A percentile compares a stretch with the other conserved stretches of the same genome.
These are phyloP conservation scores for Cercophora scortea DNA, from an alignment of 495 filamentous ascomycete genomes.

Conservation along the genomic window DNA sequence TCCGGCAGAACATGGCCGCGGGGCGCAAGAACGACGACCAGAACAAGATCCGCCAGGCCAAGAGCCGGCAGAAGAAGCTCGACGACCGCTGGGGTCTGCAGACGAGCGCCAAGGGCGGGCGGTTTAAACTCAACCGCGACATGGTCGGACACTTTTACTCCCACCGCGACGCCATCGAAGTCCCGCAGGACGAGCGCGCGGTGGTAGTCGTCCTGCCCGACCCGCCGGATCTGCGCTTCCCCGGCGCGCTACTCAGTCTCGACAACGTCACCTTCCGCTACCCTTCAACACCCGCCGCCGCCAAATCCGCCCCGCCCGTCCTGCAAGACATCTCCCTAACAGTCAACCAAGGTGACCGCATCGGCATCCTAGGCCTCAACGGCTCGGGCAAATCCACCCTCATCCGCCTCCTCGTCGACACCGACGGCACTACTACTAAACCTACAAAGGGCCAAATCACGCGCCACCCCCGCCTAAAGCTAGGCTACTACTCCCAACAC, in stretches of 20 bases:
- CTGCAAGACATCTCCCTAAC: constrained; percentile 56
- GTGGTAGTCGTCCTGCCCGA: constrained; percentile 50
- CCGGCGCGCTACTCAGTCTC: constrained; percentile 59
- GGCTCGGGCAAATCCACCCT: constrained; percentile 70
- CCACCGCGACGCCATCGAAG: constrained; percentile 56
- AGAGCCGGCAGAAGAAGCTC: constrained; percentile 70
- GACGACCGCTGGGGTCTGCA: constrained; percentile 72
- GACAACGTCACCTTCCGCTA: constrained; percentile 61
- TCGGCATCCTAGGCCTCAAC: constrained; percentile 68
- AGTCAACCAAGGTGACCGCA: constrained; percentile 59
- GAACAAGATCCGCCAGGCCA: constrained; percentile 71
- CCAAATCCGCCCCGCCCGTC: constrained; percentile 5
- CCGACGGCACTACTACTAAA: constrained; percentile 9
- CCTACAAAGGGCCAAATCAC: constrained; percentile 48
- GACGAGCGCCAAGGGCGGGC: constrained; percentile 56
- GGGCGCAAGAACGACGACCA: constrained; percentile 68
- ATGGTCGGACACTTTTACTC: constrained; percentile 50
- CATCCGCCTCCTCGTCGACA: constrained; percentile 40
- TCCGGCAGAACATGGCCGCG: constrained; percentile 58
- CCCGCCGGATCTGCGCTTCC: constrained; percentile 62
- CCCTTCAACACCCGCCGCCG: constrained; percentile 8
- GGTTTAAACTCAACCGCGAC: constrained; percentile 76
- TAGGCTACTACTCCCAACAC: constrained; percentile 74
- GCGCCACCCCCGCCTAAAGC: constrained; percentile 54
- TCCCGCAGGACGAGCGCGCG: constrained; percentile 56